phyloP scores from a whole-genome alignment of 768 basidiomycete species.

The Collybiopsis confluens region DNA sequence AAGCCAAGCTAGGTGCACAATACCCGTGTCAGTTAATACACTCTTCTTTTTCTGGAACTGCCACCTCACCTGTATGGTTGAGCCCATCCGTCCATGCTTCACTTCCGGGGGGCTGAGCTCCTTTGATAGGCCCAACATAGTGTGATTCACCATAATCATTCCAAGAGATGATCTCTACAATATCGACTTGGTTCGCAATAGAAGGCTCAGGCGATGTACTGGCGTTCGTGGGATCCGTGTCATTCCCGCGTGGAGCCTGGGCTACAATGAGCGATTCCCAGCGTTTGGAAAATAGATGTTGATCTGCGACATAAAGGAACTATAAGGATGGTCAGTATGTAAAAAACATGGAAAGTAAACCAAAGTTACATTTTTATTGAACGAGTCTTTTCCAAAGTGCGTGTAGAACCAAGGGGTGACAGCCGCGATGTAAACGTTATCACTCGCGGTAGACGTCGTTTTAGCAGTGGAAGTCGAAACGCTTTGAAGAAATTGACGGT shows the following conservation, averaged over 20 bases:
- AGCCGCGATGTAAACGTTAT: constrained; percentile 40
- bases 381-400: constrained; percentile 62
- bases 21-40: not conserved
- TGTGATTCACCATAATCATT: constrained; percentile 79
- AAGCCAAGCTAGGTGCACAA: constrained; percentile 48
- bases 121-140: constrained; percentile 76
- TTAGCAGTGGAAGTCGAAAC: constrained; percentile 24
- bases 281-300: constrained; percentile 60
- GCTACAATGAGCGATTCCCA: constrained; percentile 62
- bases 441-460: constrained; percentile 6
- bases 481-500: constrained; percentile 48
- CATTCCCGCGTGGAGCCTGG: constrained; percentile 22
- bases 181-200: constrained; percentile 40
- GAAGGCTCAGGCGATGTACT: not conserved
- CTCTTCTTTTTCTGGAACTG: not conserved
- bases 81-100: constrained; percentile 71
- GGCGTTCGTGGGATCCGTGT: constrained; percentile 2
- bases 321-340: constrained; percentile 24
- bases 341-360: constrained; percentile 3
- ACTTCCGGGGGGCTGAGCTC: constrained; percentile 62
- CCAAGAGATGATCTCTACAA: constrained; percentile 62
- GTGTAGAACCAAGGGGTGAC: constrained; percentile 80
- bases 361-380: constrained; percentile 67
- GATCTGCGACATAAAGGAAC: constrained; percentile 65
- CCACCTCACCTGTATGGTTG: constrained; percentile 40